These are phyloP conservation scores for Cadophora sp. DNA, from an alignment of 2,329 filamentous ascomycete species.

Conservation along the genomic window DNA sequence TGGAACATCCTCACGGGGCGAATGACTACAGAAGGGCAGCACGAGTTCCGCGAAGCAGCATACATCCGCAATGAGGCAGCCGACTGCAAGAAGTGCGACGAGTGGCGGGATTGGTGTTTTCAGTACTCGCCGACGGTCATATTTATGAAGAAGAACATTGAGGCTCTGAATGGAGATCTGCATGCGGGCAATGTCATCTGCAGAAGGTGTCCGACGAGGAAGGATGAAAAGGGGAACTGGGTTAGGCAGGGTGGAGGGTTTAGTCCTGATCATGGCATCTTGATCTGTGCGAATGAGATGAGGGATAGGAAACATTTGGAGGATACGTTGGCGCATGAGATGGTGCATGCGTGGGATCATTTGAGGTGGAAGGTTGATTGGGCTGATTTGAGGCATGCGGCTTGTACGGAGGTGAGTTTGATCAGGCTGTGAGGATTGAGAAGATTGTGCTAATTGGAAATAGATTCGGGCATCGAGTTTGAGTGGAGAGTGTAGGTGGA, in stretches of 20 bases:
- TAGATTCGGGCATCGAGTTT: slow-evolving; percentile 93
- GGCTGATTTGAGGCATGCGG: slow-evolving; percentile 82
- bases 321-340: slow-evolving; percentile 94
- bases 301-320: slow-evolving; percentile 81
- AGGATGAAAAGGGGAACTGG: slow-evolving; percentile 56
- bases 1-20: slow-evolving; percentile 81
- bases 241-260: slow-evolving; percentile 79
- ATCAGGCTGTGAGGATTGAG: background rate
- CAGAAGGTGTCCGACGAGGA: slow-evolving; percentile 71
- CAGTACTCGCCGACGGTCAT: slow-evolving; percentile 84
- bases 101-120: slow-evolving; percentile 83
- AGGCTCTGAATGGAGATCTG: slow-evolving; percentile 78
- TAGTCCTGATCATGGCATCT: slow-evolving; percentile 82
- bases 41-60: slow-evolving; percentile 79
- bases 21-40: slow-evolving; percentile 71
- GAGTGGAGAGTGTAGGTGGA: slow-evolving; percentile 92
- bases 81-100: slow-evolving; percentile 83
- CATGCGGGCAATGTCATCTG: slow-evolving; percentile 81
- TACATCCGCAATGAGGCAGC: slow-evolving; percentile 77
- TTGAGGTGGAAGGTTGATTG: slow-evolving; percentile 90
- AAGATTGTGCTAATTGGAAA: slow-evolving; percentile 31
- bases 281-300: slow-evolving; percentile 93
- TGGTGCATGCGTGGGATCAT: slow-evolving; percentile 97
- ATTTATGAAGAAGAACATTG: slow-evolving; percentile 85
- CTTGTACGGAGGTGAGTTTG: slow-evolving; percentile 82